Evolutionary conservation across 345 rosid genomes (phyloP).

Genomic region (Camelina hispida): DNA sequence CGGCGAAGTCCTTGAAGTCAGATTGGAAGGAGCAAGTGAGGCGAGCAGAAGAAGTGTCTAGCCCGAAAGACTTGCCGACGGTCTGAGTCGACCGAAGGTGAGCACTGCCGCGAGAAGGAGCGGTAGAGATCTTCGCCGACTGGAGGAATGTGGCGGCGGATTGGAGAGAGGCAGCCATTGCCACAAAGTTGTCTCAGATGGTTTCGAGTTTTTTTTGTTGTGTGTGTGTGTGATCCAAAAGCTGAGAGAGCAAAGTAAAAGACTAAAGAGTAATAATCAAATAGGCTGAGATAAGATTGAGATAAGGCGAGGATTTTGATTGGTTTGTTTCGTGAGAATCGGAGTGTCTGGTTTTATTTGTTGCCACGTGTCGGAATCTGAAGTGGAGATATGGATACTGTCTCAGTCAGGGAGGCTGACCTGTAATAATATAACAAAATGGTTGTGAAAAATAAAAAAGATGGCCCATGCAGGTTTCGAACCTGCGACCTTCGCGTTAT

Average conservation of each 20-base stretch:
- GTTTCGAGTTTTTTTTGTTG: not conserved
- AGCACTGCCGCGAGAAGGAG: constrained; percentile 47
- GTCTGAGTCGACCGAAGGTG: constrained; percentile 57
- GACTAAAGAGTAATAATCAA: constrained; percentile 35
- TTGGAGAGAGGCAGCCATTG: constrained; percentile 90
- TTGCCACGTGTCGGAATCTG: constrained; percentile 59
- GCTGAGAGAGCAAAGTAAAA: constrained; percentile 14
- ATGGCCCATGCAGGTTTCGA: constrained; percentile 67
- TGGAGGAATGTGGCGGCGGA: constrained; percentile 87
- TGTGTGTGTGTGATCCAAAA: constrained; percentile 26
- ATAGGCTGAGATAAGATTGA: constrained; percentile 63
- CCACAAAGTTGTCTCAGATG: constrained; percentile 14
- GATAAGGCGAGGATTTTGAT: constrained; percentile 69
- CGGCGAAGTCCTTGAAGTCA: constrained; percentile 73
- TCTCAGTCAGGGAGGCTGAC: constrained; percentile 40
- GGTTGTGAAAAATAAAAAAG: fast-evolving
- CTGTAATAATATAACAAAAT: not conserved
- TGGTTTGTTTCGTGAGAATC: constrained; percentile 55
- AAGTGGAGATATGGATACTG: constrained; percentile 49
- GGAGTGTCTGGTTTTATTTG: constrained; percentile 29
- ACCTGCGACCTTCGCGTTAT: constrained; percentile 90
- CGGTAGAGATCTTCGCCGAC: constrained; percentile 64
- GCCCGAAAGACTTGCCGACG: constrained; percentile 64
- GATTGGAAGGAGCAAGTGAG: constrained; percentile 77
- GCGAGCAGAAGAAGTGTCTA: constrained; percentile 59